phyloP scores from a whole-genome alignment of 805 yeast species.

The Millerozyma acaciae region DNA sequence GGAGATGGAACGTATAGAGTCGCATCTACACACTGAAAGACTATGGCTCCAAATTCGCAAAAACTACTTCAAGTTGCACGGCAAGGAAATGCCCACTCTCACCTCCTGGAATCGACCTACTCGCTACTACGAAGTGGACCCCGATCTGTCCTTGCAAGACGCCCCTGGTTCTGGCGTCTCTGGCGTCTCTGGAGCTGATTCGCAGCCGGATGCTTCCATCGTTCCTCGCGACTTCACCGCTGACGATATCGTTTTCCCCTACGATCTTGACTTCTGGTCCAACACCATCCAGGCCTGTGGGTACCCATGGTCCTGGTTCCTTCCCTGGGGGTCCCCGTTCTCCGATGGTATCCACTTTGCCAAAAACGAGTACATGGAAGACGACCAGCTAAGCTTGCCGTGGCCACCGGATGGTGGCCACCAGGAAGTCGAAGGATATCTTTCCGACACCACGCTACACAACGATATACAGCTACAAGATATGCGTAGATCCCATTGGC shows the following conservation, averaged over 20 bases:
- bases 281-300: slow-evolving; percentile 61
- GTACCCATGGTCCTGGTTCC: slow-evolving; percentile 58
- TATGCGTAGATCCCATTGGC: slow-evolving; percentile 53
- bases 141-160: slow-evolving; percentile 6
- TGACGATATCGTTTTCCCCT: slow-evolving; percentile 79
- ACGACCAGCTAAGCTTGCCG: slow-evolving; percentile 63
- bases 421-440: slow-evolving; percentile 22
- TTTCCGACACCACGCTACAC: slow-evolving; percentile 12
- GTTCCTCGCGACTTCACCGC: slow-evolving; percentile 42
- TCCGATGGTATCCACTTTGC: slow-evolving; percentile 58
- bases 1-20: slow-evolving; percentile 81
- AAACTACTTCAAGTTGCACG: slow-evolving; percentile 42
- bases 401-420: slow-evolving; percentile 93
- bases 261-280: slow-evolving; percentile 59
- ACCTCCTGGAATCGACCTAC: slow-evolving; percentile 42
- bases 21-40: slow-evolving; percentile 54
- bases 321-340: slow-evolving; percentile 65
- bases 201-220: slow-evolving; percentile 7
- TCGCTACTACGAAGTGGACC: slow-evolving; percentile 12
- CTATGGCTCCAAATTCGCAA: slow-evolving; percentile 48
- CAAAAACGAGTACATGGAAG: slow-evolving; percentile 50
- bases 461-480: slow-evolving; percentile 24
- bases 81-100: slow-evolving; percentile 39
- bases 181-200: neutral
- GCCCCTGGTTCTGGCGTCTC: slow-evolving; percentile 2